phyloP scores from a whole-genome alignment of 805 yeast species.

The Clavispora phyllophila region DNA sequence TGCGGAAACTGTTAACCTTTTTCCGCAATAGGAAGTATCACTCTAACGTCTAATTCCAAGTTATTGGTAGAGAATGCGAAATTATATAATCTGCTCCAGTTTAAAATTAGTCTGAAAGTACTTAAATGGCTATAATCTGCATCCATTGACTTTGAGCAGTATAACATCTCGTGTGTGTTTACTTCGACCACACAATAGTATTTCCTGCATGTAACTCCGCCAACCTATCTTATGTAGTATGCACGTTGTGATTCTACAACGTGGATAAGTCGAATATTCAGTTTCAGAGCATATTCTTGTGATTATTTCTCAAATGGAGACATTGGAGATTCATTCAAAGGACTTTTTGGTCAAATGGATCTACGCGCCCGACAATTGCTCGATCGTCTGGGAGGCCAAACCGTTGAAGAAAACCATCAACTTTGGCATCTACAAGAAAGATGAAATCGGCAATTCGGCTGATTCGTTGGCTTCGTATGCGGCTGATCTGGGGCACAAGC shows the following conservation, averaged over 20 bases:
- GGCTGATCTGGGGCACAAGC: not conserved
- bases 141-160: no score
- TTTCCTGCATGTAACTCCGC: not conserved
- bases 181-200: no score
- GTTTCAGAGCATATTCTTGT: not conserved
- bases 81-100: no score
- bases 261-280: not conserved
- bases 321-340: constrained; percentile 83
- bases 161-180: no score
- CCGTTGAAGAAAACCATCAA: constrained; percentile 52
- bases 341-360: constrained; percentile 92
- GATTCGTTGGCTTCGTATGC: not conserved
- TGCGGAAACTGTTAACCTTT: not conserved
- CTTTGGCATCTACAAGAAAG: constrained; percentile 35
- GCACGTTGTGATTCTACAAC: not conserved
- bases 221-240: not conserved
- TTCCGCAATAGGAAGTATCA: not conserved
- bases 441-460: constrained; percentile 14
- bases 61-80: no score
- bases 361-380: constrained; percentile 60
- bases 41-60: no score
- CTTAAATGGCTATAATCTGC: no score
- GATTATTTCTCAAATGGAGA: constrained; percentile 54
- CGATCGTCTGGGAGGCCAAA: constrained; percentile 73
- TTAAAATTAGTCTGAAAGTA: no score